These are phyloP conservation scores for Coemansia sp. DNA, from an alignment of 192 early-diverging fungal genomes.

Conservation along the genomic window DNA sequence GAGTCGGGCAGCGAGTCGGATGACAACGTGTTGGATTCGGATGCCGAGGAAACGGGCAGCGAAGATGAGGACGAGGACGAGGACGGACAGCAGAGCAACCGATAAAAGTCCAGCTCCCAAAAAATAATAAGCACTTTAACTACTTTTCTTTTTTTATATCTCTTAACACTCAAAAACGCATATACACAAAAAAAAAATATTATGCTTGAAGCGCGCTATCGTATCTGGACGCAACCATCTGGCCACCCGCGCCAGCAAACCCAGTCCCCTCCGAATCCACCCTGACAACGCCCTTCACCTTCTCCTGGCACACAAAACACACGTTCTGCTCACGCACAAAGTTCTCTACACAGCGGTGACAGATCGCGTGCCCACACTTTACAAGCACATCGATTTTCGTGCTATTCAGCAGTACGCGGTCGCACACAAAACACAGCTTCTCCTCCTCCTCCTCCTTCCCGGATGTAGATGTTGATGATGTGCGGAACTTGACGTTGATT, in stretches of 20 bases:
- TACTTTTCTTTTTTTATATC: background rate
- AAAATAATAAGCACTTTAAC: background rate
- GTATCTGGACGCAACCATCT: slow-evolving; percentile 45
- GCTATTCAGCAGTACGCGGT: slow-evolving; percentile 37
- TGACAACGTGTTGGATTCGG: slow-evolving; percentile 6
- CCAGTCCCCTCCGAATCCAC: slow-evolving; percentile 42
- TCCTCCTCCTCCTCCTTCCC: no score
- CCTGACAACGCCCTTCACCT: slow-evolving; percentile 14
- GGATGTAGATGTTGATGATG: background rate
- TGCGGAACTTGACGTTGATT: slow-evolving; percentile 23
- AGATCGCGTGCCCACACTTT: slow-evolving; percentile 43
- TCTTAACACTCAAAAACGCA: background rate
- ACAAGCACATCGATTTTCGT: slow-evolving; percentile 32
- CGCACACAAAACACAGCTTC: slow-evolving; percentile 47
- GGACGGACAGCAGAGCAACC: no score
- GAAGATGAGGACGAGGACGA: background rate
- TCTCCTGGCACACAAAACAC: slow-evolving; percentile 48
- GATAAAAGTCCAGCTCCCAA: background rate
- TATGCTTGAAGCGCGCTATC: slow-evolving; percentile 40
- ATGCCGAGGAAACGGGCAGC: background rate
- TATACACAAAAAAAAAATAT: background rate
- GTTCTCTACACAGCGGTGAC: slow-evolving; percentile 38
- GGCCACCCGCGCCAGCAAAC: slow-evolving; percentile 40
- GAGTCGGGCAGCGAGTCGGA: slow-evolving; percentile 5
- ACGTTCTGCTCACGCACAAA: slow-evolving; percentile 25